Conservation (phyloP, 2,329 filamentous ascomycete species). For the Coleophoma eucalyptorum region DNA sequence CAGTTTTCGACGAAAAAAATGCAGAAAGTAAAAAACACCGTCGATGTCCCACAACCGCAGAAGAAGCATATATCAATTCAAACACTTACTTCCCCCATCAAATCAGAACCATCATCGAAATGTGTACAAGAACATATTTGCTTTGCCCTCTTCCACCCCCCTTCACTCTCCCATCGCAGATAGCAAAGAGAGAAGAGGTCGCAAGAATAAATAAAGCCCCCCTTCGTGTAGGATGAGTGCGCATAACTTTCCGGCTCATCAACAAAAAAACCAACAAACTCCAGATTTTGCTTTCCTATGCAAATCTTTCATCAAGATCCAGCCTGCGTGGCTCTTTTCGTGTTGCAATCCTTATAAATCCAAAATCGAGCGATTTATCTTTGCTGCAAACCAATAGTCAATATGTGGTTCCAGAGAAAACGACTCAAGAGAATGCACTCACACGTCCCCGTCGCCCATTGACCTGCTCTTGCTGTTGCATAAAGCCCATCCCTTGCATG, state of each 20-base stretch:
- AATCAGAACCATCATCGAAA: background rate
- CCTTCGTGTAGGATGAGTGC: too few species aligned
- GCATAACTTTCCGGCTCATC: background rate
- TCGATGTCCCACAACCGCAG: background rate
- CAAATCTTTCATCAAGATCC: background rate
- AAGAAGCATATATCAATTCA: too few species aligned
- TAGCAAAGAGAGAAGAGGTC: background rate
- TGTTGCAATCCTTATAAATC: background rate
- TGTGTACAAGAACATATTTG: background rate
- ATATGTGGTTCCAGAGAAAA: background rate
- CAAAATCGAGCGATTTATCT: background rate
- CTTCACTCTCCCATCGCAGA: background rate
- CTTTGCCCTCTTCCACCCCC: too few species aligned
- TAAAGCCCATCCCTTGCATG: conserved; percentile 48
- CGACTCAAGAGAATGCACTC: conserved; percentile 17
- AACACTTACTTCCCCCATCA: too few species aligned
- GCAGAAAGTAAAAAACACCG: background rate
- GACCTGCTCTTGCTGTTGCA: conserved; percentile 54
- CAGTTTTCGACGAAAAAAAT: background rate
- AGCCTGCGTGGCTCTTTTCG: background rate
- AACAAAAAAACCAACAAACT: background rate
- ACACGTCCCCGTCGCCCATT: conserved; percentile 56
- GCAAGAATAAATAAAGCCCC: too few species aligned
- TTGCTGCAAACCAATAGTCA: background rate
- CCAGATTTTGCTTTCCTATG: background rate